Base-by-base conservation (phyloP, 1,284 basidiomycete genomes). In the Tylopilus sp. region DNA sequence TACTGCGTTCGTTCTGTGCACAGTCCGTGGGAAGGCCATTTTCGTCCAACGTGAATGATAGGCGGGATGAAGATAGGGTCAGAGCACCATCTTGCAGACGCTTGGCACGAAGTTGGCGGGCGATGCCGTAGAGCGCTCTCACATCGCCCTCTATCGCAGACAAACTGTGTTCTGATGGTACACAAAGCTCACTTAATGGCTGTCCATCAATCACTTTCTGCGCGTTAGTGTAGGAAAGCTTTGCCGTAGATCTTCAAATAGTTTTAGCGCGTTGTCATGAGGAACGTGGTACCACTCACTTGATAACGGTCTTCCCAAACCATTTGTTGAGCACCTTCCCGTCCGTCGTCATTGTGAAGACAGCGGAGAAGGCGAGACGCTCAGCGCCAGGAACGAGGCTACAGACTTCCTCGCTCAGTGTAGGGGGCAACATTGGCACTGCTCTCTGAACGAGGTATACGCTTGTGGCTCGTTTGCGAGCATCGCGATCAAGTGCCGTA, bases 401-500 rank as follows among this genome's bases (percentile, higher is more conserved):
- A 75, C 96, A 99, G 20, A 95, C 77, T 62, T 95, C 83, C 68
- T 97, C 94, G 63, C 87, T 90, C 35, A 99, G 75, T 10, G 84
- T 77, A 24, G 93, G 92, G 1, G 95, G 95, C 7, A 99, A 77
- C 95, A 99, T 99, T 1, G 94, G 94, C 10, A 98, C 93, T 28
- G 89, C 84, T 40, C 94, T 85, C 68, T 98, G 95, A 36, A 98
- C 85, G 37, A 99, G 85, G 66, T 97, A 97, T 44, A 99, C 96
- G 59, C 91, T 93, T 3, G 94, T 98, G 26, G 94, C 95, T 56
- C 95, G 83, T 73, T 97, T 98, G 60, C 93, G 84, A 44, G 96
- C 96, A 71, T 99, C 96, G 31, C 96, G 91, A 65, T 99, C 96
- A 58, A 99, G 77, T 15, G 94, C 90, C 8, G 92, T 96, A 69